Conservation (phyloP, 2,329 filamentous ascomycete species). For the Penicillium sp. region DNA sequence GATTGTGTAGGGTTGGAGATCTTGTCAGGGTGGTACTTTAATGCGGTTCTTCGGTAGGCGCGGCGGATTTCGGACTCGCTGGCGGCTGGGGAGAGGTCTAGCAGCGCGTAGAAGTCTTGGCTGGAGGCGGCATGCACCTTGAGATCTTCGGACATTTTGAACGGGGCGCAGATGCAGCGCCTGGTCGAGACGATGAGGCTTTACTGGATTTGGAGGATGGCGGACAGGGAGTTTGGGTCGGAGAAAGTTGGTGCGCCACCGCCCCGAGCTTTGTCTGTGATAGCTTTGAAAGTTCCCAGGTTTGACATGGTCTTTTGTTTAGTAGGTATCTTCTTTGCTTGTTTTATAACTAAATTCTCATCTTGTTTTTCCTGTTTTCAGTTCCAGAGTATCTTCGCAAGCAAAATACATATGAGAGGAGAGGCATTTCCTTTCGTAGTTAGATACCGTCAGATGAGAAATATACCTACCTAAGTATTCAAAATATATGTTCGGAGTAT, state of each 20-base stretch:
- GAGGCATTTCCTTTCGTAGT: too few species aligned
- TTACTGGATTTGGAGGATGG: not conserved
- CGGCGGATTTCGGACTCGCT: conserved; percentile 70
- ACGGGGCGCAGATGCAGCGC: not conserved
- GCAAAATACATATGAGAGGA: too few species aligned
- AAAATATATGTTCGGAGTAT: too few species aligned
- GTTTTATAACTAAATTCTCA: not conserved
- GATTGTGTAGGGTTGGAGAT: conserved; percentile 61
- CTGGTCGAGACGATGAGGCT: not conserved
- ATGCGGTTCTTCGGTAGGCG: conserved; percentile 76
- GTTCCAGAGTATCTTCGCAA: too few species aligned
- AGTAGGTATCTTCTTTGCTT: not conserved
- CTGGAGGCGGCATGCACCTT: conserved; percentile 58
- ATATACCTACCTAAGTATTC: too few species aligned
- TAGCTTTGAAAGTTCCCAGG: not conserved
- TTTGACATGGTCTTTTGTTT: not conserved
- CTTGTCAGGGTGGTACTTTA: conserved; percentile 95
- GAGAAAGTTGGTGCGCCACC: not conserved
- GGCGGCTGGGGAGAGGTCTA: conserved; percentile 62
- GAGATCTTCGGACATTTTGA: conserved; percentile 42
- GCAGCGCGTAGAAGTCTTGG: conserved; percentile 72
- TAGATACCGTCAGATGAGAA: too few species aligned
- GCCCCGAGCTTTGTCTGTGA: not conserved
- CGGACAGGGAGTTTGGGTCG: not conserved
- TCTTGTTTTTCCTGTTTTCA: too few species aligned